Conservation (phyloP, 106 monocot genomes). For the Allium sativum region DNA sequence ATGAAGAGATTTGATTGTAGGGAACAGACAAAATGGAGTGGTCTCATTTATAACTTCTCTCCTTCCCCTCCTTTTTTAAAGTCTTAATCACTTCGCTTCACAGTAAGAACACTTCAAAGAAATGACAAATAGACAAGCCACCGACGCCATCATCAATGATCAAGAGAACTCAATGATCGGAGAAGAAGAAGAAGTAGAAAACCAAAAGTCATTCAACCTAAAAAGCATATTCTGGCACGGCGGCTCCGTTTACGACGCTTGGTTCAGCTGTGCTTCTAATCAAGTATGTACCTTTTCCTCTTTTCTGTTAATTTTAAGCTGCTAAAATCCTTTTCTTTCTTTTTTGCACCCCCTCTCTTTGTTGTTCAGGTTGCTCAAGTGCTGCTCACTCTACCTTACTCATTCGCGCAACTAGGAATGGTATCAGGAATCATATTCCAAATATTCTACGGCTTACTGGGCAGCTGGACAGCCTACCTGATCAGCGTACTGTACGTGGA, state of each 20-base stretch:
- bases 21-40: too few relatives aligned
- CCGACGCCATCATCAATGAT: constrained; percentile 25
- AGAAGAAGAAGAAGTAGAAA: background rate
- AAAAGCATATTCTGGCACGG: constrained; percentile 43
- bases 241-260: constrained; percentile 30
- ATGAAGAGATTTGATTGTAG: too few relatives aligned
- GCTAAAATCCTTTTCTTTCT: background rate
- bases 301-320: background rate
- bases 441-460: constrained; percentile 54
- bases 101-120: background rate
- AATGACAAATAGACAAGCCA: constrained; percentile 6
- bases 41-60: too few relatives aligned
- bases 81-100: too few relatives aligned
- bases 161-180: constrained; percentile 6
- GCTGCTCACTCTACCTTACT: constrained; percentile 56
- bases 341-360: background rate
- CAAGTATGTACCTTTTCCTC: constrained; percentile 45
- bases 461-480: constrained; percentile 64
- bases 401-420: constrained; percentile 61
- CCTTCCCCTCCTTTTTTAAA: too few relatives aligned
- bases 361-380: constrained; percentile 48
- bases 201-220: constrained; percentile 17
- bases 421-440: constrained; percentile 37
- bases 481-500: constrained; percentile 61
- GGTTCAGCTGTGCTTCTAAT: constrained; percentile 38